A percentile compares a stretch with the other conserved stretches of the same genome.
Conservation (phyloP, 257 asterid species). For the Coffea eugenioides region DNA sequence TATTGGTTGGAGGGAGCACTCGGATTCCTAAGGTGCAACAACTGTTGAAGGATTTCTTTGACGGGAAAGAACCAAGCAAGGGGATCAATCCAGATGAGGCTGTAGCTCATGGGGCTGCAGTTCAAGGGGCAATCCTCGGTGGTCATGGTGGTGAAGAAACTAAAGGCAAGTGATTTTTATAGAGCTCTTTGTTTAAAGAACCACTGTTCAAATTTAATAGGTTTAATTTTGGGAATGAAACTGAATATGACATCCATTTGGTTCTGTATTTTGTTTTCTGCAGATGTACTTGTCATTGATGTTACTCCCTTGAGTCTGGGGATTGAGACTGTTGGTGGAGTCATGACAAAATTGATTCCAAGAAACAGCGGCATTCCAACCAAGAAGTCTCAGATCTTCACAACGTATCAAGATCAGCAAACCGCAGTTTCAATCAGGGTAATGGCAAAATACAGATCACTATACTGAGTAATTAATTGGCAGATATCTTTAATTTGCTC, state of each 20-base stretch:
- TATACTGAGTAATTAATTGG: no score
- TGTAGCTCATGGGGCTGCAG: slow-evolving; percentile 89
- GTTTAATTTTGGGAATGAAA: not conserved
- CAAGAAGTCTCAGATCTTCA: slow-evolving; percentile 80
- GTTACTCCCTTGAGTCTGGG: slow-evolving; percentile 84
- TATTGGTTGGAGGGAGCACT: slow-evolving; percentile 92
- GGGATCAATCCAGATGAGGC: slow-evolving; percentile 94
- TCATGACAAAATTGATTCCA: slow-evolving; percentile 92
- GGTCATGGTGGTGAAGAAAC: slow-evolving; percentile 87
- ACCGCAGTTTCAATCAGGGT: slow-evolving; percentile 75
- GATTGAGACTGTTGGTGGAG: slow-evolving; percentile 94
- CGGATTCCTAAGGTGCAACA: slow-evolving; percentile 84
- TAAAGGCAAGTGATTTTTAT: slow-evolving; percentile 40
- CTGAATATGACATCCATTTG: not conserved
- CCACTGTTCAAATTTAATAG: not conserved
- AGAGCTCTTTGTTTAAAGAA: not conserved
- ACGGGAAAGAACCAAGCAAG: slow-evolving; percentile 81
- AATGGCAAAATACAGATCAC: not conserved
- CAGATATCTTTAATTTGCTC: no score
- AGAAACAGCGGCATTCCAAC: slow-evolving; percentile 75
- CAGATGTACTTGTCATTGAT: slow-evolving; percentile 81
- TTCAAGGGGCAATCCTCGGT: slow-evolving; percentile 83
- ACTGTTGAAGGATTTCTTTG: slow-evolving; percentile 71
- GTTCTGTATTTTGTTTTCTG: not conserved
- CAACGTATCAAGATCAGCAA: slow-evolving; percentile 87